Conservation (phyloP, 108 stramenopile genomes). For the Cyclotella sp. region DNA sequence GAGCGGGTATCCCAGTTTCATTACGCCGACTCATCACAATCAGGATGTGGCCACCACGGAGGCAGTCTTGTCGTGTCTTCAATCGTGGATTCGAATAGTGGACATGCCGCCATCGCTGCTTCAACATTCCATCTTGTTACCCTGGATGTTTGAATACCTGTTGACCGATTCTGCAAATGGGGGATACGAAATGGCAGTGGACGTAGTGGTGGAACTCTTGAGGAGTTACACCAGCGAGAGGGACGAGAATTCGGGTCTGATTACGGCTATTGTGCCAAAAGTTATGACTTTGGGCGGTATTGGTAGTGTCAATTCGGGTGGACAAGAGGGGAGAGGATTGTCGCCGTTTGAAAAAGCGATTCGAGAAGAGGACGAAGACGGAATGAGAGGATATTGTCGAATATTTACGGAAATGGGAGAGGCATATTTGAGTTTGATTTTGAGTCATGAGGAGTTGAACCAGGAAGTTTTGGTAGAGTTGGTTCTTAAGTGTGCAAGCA, state of each 20-base stretch:
- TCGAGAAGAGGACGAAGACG: conserved; percentile 82
- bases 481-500: conserved; percentile 74
- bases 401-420: conserved; percentile 96
- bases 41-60: conserved; percentile 41
- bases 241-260: conserved; percentile 61
- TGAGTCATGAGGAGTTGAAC: conserved; percentile 57
- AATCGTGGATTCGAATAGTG: conserved; percentile 81
- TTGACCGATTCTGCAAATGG: conserved; percentile 39
- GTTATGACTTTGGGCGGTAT: conserved; percentile 59
- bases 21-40: conserved; percentile 2
- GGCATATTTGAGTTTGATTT: conserved; percentile 88
- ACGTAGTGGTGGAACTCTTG: conserved; percentile 87
- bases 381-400: conserved; percentile 84
- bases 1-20: conserved; percentile 9
- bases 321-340: background rate
- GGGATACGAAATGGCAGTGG: conserved; percentile 83
- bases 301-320: background rate
- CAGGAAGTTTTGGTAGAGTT: conserved; percentile 76
- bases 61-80: conserved; percentile 60
- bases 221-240: conserved; percentile 76
- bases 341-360: conserved; percentile 45
- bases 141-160: conserved; percentile 44
- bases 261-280: conserved; percentile 75
- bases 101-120: conserved; percentile 62
- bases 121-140: conserved; percentile 32